These are phyloP conservation scores for Hemisphaericaspora lyxosophila DNA, from an alignment of 1,139 yeast species.

Conservation along the genomic window DNA sequence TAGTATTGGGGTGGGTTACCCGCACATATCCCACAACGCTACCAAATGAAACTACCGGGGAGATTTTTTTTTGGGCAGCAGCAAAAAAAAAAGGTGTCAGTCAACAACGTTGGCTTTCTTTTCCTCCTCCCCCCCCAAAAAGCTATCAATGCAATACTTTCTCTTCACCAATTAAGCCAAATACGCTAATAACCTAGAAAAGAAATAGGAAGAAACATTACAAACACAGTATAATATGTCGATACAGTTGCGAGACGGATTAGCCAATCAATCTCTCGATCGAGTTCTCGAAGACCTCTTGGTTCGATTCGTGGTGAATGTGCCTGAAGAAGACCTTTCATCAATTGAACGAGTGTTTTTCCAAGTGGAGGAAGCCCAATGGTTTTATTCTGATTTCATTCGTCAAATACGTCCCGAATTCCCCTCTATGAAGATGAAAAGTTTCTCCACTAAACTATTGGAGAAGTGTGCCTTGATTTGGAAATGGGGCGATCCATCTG, in stretches of 20 bases:
- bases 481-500: conserved; percentile 80
- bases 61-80: no score
- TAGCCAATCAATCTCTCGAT: conserved; percentile 61
- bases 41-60: no score
- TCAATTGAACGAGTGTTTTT: conserved; percentile 85
- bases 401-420: conserved; percentile 71
- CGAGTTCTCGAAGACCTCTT: conserved; percentile 82
- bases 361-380: conserved; percentile 97
- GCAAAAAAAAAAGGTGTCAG: no score
- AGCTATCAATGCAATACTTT: no score
- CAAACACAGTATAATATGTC: conserved; percentile 38
- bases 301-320: conserved; percentile 86
- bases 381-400: conserved; percentile 92
- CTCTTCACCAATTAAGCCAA: no score
- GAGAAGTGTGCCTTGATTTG: conserved; percentile 81
- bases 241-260: conserved; percentile 55
- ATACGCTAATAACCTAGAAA: no score
- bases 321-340: conserved; percentile 87
- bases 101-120: no score
- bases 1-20: no score
- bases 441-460: conserved; percentile 72
- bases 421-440: conserved; percentile 77
- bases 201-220: no score
- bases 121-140: no score
- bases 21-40: no score